Base-by-base conservation (phyloP, 106 monocot genomes). In the Dendrobium officinale region DNA sequence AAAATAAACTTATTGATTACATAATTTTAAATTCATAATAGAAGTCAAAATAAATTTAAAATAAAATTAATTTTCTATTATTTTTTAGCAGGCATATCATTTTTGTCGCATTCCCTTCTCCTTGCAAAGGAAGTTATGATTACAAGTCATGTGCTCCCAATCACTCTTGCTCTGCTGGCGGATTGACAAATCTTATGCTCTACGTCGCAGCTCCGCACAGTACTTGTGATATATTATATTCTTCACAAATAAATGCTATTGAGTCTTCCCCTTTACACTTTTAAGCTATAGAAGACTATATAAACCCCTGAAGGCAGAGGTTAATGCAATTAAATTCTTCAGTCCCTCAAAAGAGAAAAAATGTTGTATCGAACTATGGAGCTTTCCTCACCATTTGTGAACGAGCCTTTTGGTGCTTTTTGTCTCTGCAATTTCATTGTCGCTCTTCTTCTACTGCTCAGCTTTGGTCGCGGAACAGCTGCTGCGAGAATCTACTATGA, bases 361-460 rank as follows among this genome's bases (percentile, higher is more conserved):
- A 73, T 73, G 41, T 16, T 42, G 26, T 3, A 73, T 16, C 37
- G 18, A 15, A 73, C 17, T 2, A 41, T 73, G 73, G 73, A 42
- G 37, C 72, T 73, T 16, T 73, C 3, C 40, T 73, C 41, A 8
- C 17, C 72, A 0, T 15, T 16, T 1, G 15, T 40, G 2, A 73
- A 73, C 72, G 17, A 37, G 7, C 13, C 72, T 73, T 73, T 73
- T 40, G 72, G 7, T 5, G 72, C 72, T 2, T 73, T 73, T 26
- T 73, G 72, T 42, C 72, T 73, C 41, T 73, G 72, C 41, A 73
- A 73, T 11, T 18, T 73, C 2, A 73, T 73, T 26, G 17, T 73
- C 13, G 72, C 4, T 40, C 72, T 73, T 37, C 33, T 73, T 41
- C 41, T 73, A 26, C 33, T 73, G 37, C 40, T 73, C 4, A 42